Evolutionary conservation across 1,139 yeast genomes (phyloP).

Genomic region (Suhomyces chickasaworum): DNA sequence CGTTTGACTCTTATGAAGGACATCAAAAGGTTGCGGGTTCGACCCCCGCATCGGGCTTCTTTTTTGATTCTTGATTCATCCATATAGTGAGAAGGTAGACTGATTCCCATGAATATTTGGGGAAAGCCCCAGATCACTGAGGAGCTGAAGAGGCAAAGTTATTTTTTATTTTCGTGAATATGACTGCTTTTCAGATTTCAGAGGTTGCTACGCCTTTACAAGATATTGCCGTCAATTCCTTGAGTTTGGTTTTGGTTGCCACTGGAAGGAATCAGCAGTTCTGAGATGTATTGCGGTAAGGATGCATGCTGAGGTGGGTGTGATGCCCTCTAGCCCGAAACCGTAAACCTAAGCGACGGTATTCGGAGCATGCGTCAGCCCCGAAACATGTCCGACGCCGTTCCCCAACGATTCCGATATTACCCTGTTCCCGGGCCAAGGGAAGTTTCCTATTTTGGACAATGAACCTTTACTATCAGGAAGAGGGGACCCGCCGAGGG

Average conservation of each 20-base stretch:
- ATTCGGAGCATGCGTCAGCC: slow-evolving; percentile 1
- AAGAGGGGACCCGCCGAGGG: slow-evolving; percentile 10
- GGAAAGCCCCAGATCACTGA: too few relatives aligned
- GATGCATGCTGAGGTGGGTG: background rate
- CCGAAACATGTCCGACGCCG: slow-evolving; percentile 3
- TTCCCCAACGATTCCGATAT: slow-evolving; percentile 7
- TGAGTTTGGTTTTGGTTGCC: background rate
- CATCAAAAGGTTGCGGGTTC: slow-evolving; percentile 52
- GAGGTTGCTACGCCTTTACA: background rate
- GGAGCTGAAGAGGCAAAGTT: too few relatives aligned
- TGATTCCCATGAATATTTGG: too few relatives aligned
- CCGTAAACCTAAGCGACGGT: slow-evolving; percentile 1
- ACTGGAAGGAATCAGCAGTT: background rate
- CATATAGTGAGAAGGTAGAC: too few relatives aligned
- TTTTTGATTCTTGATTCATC: background rate
- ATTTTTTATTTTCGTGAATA: too few relatives aligned
- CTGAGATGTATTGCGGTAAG: background rate
- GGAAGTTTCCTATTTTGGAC: slow-evolving; percentile 10
- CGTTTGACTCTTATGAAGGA: slow-evolving; percentile 19
- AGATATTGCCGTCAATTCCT: background rate
- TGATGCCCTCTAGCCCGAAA: background rate
- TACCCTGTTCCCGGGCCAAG: slow-evolving; percentile 11
- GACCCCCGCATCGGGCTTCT: slow-evolving; percentile 51
- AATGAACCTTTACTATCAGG: slow-evolving; percentile 9
- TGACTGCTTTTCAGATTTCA: background rate